Evolutionary conservation across 2,329 filamentous ascomycete genomes (phyloP).

Genomic region (Xylaria hypoxylon): DNA sequence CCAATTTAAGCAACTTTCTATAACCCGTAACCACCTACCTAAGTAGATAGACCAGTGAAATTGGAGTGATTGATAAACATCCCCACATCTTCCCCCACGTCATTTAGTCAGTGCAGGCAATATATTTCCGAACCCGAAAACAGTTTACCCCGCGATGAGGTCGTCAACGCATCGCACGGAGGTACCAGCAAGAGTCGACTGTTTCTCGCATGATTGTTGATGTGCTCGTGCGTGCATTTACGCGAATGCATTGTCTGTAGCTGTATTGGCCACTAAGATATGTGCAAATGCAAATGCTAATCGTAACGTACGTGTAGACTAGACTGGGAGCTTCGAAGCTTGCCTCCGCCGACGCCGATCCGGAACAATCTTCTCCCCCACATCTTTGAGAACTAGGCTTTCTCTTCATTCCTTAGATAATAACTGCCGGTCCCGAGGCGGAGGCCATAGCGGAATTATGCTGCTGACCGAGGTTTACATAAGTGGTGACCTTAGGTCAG

Average conservation of each 20-base stretch:
- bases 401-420: slow-evolving; percentile 22
- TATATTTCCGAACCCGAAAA: neutral
- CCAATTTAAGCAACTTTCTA: too few relatives aligned
- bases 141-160: slow-evolving; percentile 5
- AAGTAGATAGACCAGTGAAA: too few relatives aligned
- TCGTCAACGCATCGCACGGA: neutral
- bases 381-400: neutral
- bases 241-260: too few relatives aligned
- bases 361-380: slow-evolving; percentile 44
- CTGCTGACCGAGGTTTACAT: slow-evolving; percentile 48
- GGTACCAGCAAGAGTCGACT: neutral
- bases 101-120: neutral
- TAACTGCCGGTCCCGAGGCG: slow-evolving; percentile 44
- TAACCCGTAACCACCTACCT: too few relatives aligned
- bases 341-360: neutral
- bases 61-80: neutral
- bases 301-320: too few relatives aligned
- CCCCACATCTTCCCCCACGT: slow-evolving; percentile 10
- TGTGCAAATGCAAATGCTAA: too few relatives aligned
- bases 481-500: slow-evolving; percentile 33
- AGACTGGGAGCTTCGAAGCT: too few relatives aligned
- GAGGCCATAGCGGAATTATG: slow-evolving; percentile 14
- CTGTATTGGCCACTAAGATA: too few relatives aligned
- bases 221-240: neutral
- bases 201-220: neutral